A percentile compares a stretch with the other conserved stretches of the same genome.
phyloP scores from a whole-genome alignment of 139 green algal species.

The Microglena sp. region DNA sequence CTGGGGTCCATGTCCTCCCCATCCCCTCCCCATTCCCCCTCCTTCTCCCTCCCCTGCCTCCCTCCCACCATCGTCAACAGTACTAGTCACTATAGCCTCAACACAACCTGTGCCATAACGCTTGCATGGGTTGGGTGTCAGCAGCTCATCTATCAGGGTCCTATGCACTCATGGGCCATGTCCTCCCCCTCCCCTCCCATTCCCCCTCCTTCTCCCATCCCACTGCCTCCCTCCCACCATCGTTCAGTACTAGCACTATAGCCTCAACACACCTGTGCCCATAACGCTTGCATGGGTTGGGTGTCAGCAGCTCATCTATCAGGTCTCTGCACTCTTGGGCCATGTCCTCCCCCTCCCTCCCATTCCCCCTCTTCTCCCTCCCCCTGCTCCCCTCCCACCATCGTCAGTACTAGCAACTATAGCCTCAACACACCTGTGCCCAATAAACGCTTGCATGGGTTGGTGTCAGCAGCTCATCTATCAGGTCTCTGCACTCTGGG shows the following conservation, averaged over 20 bases:
- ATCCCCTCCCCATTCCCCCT: too few species aligned
- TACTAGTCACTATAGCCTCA: too few species aligned
- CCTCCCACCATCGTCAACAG: too few species aligned
- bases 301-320: constrained; percentile 61
- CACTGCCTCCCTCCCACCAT: too few species aligned
- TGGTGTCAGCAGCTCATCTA: constrained; percentile 62
- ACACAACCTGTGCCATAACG: constrained; percentile 55
- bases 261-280: constrained; percentile 48
- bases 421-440: constrained; percentile 32
- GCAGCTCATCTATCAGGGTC: constrained; percentile 76
- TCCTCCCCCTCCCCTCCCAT: too few species aligned
- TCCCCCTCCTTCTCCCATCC: too few species aligned
- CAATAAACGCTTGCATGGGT: constrained; percentile 65
- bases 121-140: constrained; percentile 53
- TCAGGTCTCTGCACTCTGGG: constrained; percentile 68
- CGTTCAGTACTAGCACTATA: too few species aligned
- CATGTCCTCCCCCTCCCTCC: constrained; percentile 49
- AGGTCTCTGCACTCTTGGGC: constrained; percentile 72
- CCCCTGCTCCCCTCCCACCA: too few species aligned
- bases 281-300: constrained; percentile 58
- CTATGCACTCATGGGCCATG: constrained; percentile 55
- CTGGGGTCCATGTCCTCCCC: constrained; percentile 47
- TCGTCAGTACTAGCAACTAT: too few species aligned
- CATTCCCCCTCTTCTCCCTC: too few species aligned
- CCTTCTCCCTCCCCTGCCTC: too few species aligned